Percentiles rank a stretch among this genome's conserved stretches.
Conservation (phyloP, 768 basidiomycete genomes). For the Psilocybe sp. region DNA sequence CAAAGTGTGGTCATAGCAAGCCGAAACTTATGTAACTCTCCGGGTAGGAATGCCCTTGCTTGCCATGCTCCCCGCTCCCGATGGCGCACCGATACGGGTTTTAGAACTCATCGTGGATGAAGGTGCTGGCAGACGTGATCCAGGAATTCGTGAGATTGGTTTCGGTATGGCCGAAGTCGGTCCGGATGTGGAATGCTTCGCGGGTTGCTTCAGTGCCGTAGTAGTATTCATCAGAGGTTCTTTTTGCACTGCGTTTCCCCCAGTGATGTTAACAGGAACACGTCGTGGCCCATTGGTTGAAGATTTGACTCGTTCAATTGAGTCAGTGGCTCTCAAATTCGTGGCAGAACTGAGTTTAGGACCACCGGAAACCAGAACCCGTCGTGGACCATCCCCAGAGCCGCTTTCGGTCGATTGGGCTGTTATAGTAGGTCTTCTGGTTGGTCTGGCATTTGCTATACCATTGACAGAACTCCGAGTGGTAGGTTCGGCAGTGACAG, state of each 20-base stretch:
- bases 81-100: conserved; percentile 16
- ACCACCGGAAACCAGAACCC: conserved; percentile 27
- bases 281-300: conserved; percentile 32
- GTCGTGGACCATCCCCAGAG: conserved; percentile 23
- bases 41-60: conserved; percentile 4
- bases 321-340: conserved; percentile 9
- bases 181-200: conserved; percentile 17
- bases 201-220: conserved; percentile 23
- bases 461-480: too few relatives aligned
- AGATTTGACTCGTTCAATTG: conserved; percentile 11
- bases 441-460: too few relatives aligned
- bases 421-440: too few relatives aligned
- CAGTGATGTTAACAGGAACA: conserved; percentile 19
- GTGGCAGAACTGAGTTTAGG: conserved; percentile 14
- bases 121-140: conserved; percentile 22
- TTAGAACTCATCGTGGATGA: conserved; percentile 4
- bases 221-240: not conserved
- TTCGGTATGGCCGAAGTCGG: conserved; percentile 25
- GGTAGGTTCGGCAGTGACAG: too few relatives aligned
- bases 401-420: too few relatives aligned
- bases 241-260: not conserved
- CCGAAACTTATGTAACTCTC: conserved; percentile 1
- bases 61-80: not conserved
- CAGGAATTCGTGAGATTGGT: conserved; percentile 17
- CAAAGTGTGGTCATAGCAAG: too few relatives aligned